Base-by-base conservation (phyloP, 352 stramenopile species). In the Globisporangium mamillatum region DNA sequence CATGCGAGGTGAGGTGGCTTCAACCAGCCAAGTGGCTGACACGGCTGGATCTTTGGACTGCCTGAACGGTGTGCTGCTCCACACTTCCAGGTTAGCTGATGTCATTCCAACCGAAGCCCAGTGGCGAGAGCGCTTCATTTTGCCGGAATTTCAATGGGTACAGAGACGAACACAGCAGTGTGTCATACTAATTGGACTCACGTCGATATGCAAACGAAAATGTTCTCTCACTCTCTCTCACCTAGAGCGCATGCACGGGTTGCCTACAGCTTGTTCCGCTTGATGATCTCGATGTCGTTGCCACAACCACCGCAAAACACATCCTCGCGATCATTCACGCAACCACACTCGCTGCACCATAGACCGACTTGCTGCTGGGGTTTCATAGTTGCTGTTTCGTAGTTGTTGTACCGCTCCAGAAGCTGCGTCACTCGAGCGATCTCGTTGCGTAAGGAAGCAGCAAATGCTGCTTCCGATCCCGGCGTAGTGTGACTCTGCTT, bases 201-300 rank as follows among this genome's bases (percentile, higher is more conserved):
- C 36, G 18, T 44, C 10, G 36, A 44, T 44, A 44, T 18, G 36
- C 36, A 44, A 44, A 44, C 36, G 10, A 44, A 16, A 18, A 44
- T 44, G 36, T 44, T 44, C 36, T 44, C 36, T 44, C 36, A 32
- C 29, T 32, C 36, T 14, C 27, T 7, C 27, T 7, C 34, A 14
- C 36, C 36, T 44, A 44, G 36, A 44, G 9, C 10, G 36, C 36
- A 44, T 16, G 36, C 36, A 18, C 36, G 10, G 10, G 18, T 44
- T 44, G 36, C 25, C 25, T 60, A 44, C 27, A 38, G 16, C 10
- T 60, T 60, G 27, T 12, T 60, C 14, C 16, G 3, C 29, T 38
- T n/a, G 24, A 38, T 4, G 54, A 60, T 38, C 6, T 60, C 54
- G 14, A 60, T 60, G 16, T 60, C 54, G 18, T 60, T 44, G 25